Conservation (phyloP, 345 rosid species). For the Microcos paniculata region DNA sequence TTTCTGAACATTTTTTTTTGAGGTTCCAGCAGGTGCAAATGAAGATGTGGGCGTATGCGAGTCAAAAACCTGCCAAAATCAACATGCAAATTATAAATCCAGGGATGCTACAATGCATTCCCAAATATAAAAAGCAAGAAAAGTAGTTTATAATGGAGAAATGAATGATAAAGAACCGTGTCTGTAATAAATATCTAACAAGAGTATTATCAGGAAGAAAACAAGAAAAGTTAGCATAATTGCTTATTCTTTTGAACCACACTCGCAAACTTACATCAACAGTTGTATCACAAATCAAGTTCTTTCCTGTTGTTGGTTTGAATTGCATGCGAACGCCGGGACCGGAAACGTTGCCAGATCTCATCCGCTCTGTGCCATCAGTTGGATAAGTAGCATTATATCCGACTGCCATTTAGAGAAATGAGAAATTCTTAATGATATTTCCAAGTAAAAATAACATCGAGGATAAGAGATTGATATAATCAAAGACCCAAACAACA, state of each 20-base stretch:
- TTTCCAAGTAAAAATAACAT: neutral
- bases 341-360: conserved; percentile 45
- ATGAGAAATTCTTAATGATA: neutral
- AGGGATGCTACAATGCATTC: neutral
- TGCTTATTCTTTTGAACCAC: neutral
- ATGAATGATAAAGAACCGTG: neutral
- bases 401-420: conserved; percentile 49
- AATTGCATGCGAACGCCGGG: conserved; percentile 57
- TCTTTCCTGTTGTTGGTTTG: conserved; percentile 56
- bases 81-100: conserved; percentile 1
- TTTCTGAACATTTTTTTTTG: conserved; percentile 58
- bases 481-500: neutral
- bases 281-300: conserved; percentile 42
- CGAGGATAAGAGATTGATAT: neutral
- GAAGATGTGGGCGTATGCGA: conserved; percentile 61
- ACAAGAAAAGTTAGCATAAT: neutral
- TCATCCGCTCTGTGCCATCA: conserved; percentile 45
- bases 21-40: conserved; percentile 52
- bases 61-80: conserved; percentile 41
- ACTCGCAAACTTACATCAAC: conserved; percentile 50
- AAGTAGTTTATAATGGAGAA: neutral
- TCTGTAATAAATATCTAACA: neutral
- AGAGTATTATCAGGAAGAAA: neutral
- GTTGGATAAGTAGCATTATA: conserved; percentile 44
- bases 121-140: neutral